Evolutionary conservation across 2,329 filamentous ascomycete species (phyloP).

Genomic region (Herpotrichia juniperi): DNA sequence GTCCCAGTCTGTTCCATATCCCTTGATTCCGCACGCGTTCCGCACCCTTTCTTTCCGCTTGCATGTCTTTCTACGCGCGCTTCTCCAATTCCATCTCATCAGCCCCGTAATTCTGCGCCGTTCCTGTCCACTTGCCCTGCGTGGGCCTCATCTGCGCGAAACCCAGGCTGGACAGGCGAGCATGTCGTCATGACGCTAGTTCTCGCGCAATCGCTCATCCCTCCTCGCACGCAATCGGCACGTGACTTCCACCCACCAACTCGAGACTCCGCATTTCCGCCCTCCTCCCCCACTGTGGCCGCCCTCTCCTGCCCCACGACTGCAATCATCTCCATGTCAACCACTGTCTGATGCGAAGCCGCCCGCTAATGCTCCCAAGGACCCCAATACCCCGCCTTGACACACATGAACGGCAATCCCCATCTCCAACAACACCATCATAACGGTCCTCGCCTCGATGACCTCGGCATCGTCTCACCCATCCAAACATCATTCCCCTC

Average conservation of each 20-base stretch:
- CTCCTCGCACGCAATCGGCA: conserved; percentile 12
- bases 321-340: background rate
- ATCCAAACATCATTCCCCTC: conserved; percentile 33
- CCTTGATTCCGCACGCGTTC: background rate
- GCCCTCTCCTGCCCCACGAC: conserved; percentile 2
- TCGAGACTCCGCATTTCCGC: background rate
- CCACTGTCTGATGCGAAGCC: conserved; percentile 13
- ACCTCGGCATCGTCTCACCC: conserved; percentile 36
- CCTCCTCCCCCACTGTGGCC: conserved; percentile 6
- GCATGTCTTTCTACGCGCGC: background rate
- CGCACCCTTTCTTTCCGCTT: conserved; percentile 2
- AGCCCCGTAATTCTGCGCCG: background rate
- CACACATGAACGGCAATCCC: conserved; percentile 33
- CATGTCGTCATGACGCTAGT: conserved; percentile 24
- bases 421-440: conserved; percentile 20
- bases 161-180: conserved; percentile 6
- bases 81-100: background rate
- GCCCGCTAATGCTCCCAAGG: conserved; percentile 35
- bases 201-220: conserved; percentile 22
- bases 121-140: background rate
- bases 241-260: conserved; percentile 16
- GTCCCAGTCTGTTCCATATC: background rate
- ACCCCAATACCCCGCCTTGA: conserved; percentile 32
- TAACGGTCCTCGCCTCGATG: conserved; percentile 33
- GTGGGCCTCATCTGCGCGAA: background rate